Conservation (phyloP, 257 asterid species). For the Primulina eburnea region DNA sequence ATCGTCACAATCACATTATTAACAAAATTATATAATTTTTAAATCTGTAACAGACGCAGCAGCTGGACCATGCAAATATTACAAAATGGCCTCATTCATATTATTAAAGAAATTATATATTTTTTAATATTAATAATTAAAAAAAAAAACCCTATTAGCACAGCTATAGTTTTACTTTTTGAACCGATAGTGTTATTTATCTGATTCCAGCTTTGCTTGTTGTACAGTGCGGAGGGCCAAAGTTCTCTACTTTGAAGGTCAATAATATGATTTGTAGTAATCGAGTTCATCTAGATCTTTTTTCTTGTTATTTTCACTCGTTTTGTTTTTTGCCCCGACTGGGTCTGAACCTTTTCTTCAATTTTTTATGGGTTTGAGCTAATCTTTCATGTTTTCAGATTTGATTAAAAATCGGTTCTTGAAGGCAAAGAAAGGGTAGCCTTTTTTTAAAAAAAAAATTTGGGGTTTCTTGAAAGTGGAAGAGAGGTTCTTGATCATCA, state of each 20-base stretch:
- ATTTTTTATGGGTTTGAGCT: slow-evolving; percentile 20
- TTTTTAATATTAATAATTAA: no score
- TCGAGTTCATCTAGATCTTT: slow-evolving; percentile 27
- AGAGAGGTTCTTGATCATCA: slow-evolving; percentile 13
- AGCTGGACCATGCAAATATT: no score
- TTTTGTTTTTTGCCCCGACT: background rate
- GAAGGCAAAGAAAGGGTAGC: slow-evolving; percentile 12
- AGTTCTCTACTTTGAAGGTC: slow-evolving; percentile 30
- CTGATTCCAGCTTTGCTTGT: slow-evolving; percentile 37
- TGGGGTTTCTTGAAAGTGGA: slow-evolving; percentile 26
- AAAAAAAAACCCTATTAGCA: no score
- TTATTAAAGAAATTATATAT: no score
- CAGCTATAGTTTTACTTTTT: slow-evolving; percentile 17
- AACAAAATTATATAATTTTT: no score
- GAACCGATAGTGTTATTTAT: slow-evolving; percentile 23
- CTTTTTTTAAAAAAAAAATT: background rate
- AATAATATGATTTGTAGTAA: slow-evolving; percentile 48
- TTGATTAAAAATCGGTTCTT: slow-evolving; percentile 30
- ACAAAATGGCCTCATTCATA: no score
- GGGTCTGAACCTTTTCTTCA: slow-evolving; percentile 16
- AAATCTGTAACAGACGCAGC: no score
- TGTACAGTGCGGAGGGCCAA: slow-evolving; percentile 31
- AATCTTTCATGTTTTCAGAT: slow-evolving; percentile 25
- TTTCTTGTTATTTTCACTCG: slow-evolving; percentile 21
- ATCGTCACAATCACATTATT: no score